Evolutionary conservation across 176 grass and related monocot species (phyloP), one percentile per base, ranked within the genome.

Genomic region (Oryza meyeriana): DNA sequence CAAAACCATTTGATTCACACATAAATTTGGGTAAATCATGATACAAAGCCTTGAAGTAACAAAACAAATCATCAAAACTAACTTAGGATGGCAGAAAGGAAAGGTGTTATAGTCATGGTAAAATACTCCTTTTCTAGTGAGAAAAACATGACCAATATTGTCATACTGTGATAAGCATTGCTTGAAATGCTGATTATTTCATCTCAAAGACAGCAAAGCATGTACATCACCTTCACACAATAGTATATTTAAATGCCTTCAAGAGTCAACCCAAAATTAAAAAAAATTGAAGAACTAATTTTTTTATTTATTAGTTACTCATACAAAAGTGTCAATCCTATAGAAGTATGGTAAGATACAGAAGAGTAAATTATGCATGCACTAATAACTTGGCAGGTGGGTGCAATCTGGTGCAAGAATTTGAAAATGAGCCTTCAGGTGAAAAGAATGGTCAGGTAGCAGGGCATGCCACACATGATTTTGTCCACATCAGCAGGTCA

Each of bases 271-370:
- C 16, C 8, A 27, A 40, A 55, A 32, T 75, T 57, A 33, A 74
- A 66, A 69, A 25, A 62, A 84, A 69, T 47, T 69, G 77, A 79
- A 75, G 36, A 61, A 74, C 45, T 62, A 33, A 8, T 69, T 83
- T 50, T 34, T 81, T 71, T 71, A 81, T 70, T 59, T 71, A 35
- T 77, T 87, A 50, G 55, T 64, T 69, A 77, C 18, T 38, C 32
- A 3, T 62, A 33, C 55, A 41, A 80, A 71, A 87, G 8, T 58
- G 31, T 34, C 64, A 62, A 41, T 20, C 41, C 42, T 57, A 48
- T 57, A 55, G 11, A 80, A 71, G 58, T 83, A 66, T 30, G 58
- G 41, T 22, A 64, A 26, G 57, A 88, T 83, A 65, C 32, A 17
- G 22, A 59, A 25, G 16, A 55, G 6, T 55, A 55, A 18, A 59